Conservation (phyloP, 192 early-diverging fungal genomes). For the Lobosporangium transversale region DNA sequence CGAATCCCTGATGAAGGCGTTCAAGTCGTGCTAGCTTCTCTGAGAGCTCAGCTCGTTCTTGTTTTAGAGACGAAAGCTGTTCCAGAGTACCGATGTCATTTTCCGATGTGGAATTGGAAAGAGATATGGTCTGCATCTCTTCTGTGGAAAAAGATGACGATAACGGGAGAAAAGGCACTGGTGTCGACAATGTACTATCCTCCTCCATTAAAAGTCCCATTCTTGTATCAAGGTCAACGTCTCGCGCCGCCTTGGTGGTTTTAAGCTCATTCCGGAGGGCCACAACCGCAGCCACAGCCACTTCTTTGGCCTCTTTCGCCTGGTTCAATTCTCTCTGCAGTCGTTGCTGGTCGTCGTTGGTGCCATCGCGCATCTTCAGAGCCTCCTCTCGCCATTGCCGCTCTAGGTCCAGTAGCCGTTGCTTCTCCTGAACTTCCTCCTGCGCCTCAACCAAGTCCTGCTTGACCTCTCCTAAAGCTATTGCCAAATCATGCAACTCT, state of each 20-base stretch:
- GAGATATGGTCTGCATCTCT: too few relatives aligned
- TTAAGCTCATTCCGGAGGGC: too few relatives aligned
- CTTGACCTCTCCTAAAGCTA: background rate
- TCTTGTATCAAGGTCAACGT: too few relatives aligned
- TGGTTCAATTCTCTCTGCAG: background rate
- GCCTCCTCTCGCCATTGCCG: conserved; percentile 34
- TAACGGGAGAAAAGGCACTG: too few relatives aligned
- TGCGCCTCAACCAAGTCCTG: conserved; percentile 22
- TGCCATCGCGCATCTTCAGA: conserved; percentile 7
- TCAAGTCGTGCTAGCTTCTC: conserved; percentile 39
- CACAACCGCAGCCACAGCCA: too few relatives aligned
- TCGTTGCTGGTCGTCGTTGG: conserved; percentile 9
- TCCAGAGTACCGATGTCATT: conserved; percentile 5
- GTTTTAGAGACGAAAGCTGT: conserved; percentile 27
- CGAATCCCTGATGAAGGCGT: conserved; percentile 42
- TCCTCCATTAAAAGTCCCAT: too few relatives aligned
- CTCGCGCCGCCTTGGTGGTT: too few relatives aligned
- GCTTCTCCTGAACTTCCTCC: conserved; percentile 30
- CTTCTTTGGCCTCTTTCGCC: too few relatives aligned
- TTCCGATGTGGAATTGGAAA: background rate
- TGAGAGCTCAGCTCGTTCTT: conserved; percentile 43
- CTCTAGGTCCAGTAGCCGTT: conserved; percentile 24
- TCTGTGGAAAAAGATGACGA: too few relatives aligned
- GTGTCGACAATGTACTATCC: too few relatives aligned
- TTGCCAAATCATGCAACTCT: conserved; percentile 6